phyloP scores from a whole-genome alignment of 805 yeast genomes.

The Saturnispora diversa region DNA sequence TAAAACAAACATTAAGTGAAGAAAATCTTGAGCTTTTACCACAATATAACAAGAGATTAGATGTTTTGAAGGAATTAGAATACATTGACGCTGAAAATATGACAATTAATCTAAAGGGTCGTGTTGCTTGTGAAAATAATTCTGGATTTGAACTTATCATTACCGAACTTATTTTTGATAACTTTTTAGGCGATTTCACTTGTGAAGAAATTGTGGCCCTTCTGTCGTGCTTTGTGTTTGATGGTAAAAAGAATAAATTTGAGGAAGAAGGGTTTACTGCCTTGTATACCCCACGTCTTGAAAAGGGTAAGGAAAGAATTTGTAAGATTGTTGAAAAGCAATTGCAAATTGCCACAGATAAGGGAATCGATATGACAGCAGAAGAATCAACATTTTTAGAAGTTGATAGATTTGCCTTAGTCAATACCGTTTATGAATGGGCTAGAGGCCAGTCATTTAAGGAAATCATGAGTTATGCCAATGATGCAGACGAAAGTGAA shows the following conservation, averaged over 20 bases:
- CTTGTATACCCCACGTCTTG: slow-evolving; percentile 65
- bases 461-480: slow-evolving; percentile 82
- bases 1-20: slow-evolving; percentile 64
- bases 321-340: slow-evolving; percentile 60
- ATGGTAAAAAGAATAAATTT: slow-evolving; percentile 48
- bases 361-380: slow-evolving; percentile 66
- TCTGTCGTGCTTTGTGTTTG: slow-evolving; percentile 85
- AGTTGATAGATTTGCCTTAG: slow-evolving; percentile 77
- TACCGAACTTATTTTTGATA: slow-evolving; percentile 85
- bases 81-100: slow-evolving; percentile 63
- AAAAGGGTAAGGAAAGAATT: slow-evolving; percentile 59
- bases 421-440: slow-evolving; percentile 97
- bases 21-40: slow-evolving; percentile 87
- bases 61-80: slow-evolving; percentile 67
- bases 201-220: slow-evolving; percentile 97
- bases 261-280: slow-evolving; percentile 46
- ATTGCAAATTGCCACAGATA: slow-evolving; percentile 50
- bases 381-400: slow-evolving; percentile 84
- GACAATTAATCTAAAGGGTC: slow-evolving; percentile 78
- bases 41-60: slow-evolving; percentile 83
- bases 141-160: slow-evolving; percentile 85
- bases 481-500: slow-evolving; percentile 61
- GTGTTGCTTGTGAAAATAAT: slow-evolving; percentile 83
- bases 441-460: slow-evolving; percentile 89
- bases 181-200: slow-evolving; percentile 85